Percentiles rank a stretch among this genome's conserved stretches.
These are phyloP conservation scores for Solanum virginianum DNA, from an alignment of 257 asterid genomes.

Conservation along the genomic window DNA sequence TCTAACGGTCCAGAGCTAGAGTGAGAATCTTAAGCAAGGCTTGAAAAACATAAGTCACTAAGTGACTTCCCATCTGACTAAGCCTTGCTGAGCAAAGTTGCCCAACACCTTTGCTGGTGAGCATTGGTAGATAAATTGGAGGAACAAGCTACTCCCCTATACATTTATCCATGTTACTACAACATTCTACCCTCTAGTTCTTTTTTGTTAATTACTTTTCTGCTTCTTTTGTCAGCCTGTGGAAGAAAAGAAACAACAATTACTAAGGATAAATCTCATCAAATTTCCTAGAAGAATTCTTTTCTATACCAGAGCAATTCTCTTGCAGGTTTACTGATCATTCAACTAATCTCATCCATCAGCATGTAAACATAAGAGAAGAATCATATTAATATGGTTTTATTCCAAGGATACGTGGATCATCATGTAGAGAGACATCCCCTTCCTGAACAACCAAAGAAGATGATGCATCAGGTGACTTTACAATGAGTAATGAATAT, in stretches of 20 bases:
- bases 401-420: conserved; percentile 57
- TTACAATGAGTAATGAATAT: not conserved
- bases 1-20: not conserved
- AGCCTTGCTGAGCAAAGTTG: not conserved
- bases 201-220: not conserved
- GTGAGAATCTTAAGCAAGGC: not conserved
- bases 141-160: not conserved
- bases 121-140: not conserved
- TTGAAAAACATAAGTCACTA: not conserved
- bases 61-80: not conserved
- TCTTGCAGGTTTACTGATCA: not conserved
- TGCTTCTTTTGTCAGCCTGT: not conserved
- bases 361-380: not conserved
- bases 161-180: not conserved
- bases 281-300: not conserved
- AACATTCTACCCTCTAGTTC: not conserved
- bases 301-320: not conserved
- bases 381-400: not conserved
- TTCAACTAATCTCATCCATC: not conserved
- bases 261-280: not conserved
- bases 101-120: not conserved
- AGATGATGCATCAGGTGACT: not conserved
- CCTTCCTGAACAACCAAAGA: conserved; percentile 44
- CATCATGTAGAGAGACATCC: conserved; percentile 21
- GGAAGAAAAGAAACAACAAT: not conserved